Conservation (phyloP, 441 rosid species). For the Manihot esculenta region DNA sequence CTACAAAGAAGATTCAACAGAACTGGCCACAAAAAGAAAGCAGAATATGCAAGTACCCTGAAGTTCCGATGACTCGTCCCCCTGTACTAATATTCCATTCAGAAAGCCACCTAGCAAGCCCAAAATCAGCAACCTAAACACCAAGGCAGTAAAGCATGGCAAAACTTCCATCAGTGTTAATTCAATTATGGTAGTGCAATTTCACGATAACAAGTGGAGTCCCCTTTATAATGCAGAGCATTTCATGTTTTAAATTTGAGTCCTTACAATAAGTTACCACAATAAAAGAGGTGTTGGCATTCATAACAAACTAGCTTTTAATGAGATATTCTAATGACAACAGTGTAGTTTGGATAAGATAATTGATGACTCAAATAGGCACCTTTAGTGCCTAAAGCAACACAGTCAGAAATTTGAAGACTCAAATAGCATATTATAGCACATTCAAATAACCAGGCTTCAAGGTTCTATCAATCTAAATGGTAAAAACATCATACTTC, state of each 20-base stretch:
- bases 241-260: neutral
- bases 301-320: neutral
- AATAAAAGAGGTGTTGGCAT: neutral
- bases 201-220: neutral
- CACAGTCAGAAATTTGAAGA: neutral
- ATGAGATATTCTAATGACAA: neutral
- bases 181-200: neutral
- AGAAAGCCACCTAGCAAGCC: slow-evolving; percentile 62
- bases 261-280: neutral
- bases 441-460: neutral
- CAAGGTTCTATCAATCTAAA: neutral
- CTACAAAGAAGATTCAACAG: neutral
- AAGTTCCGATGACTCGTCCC: slow-evolving; percentile 45
- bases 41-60: slow-evolving; percentile 41
- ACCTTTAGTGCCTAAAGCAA: neutral
- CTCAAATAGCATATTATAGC: neutral
- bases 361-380: neutral
- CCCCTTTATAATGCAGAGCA: neutral
- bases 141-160: neutral
- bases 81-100: slow-evolving; percentile 41
- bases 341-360: neutral
- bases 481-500: neutral
- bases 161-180: slow-evolving; percentile 2
- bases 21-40: neutral
- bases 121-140: slow-evolving; percentile 68